phyloP scores from a whole-genome alignment of 176 grass and related monocot species.

The Triticum timopheevii region DNA sequence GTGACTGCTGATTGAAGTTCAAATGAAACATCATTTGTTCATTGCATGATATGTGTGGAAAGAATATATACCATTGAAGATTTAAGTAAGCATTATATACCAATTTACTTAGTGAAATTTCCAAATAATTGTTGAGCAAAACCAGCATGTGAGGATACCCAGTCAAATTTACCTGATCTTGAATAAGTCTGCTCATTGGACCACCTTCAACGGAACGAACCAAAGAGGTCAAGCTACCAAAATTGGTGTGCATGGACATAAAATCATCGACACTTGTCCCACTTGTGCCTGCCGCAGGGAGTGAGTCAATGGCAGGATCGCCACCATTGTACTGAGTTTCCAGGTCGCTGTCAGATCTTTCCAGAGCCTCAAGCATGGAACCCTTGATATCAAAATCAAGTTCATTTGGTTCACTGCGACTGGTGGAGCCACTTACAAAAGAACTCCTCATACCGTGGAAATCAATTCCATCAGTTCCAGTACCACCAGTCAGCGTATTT shows the following conservation, averaged over 20 bases:
- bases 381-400: constrained; percentile 86
- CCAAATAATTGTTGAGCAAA: constrained; percentile 7
- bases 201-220: constrained; percentile 76
- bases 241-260: constrained; percentile 74
- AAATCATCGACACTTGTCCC: constrained; percentile 57
- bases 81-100: constrained; percentile 7
- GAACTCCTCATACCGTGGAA: constrained; percentile 37
- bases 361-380: constrained; percentile 74
- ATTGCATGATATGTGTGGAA: neutral
- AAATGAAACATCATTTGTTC: neutral
- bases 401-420: constrained; percentile 46
- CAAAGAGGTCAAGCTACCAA: constrained; percentile 67
- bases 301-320: constrained; percentile 45
- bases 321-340: constrained; percentile 64
- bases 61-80: constrained; percentile 1
- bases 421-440: constrained; percentile 59
- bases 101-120: neutral
- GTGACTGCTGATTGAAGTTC: neutral
- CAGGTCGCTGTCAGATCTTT: constrained; percentile 59
- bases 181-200: constrained; percentile 72
- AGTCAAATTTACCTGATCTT: constrained; percentile 68
- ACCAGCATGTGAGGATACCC: constrained; percentile 12
- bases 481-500: constrained; percentile 50
- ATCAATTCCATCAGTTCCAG: constrained; percentile 56
- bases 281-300: constrained; percentile 44